Percentiles rank a stretch among this genome's conserved stretches.
These are phyloP conservation scores for Dryas alaskensis DNA, from an alignment of 306 rosid species.

Conservation along the genomic window DNA sequence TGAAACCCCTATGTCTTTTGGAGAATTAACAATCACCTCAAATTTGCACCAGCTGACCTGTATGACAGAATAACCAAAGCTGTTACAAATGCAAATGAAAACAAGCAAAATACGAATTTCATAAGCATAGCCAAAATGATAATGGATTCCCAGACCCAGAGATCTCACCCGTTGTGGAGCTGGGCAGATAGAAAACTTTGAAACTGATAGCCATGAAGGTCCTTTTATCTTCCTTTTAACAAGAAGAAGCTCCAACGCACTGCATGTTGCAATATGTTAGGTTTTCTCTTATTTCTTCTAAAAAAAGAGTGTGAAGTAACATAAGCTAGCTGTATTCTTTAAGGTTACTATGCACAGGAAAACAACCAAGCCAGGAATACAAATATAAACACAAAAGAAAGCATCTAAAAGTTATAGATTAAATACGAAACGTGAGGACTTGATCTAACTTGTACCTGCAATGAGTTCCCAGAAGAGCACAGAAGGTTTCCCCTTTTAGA, in stretches of 20 bases:
- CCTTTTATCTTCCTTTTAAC: slow-evolving; percentile 88
- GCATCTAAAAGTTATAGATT: slow-evolving; percentile 12
- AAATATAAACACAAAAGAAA: background rate
- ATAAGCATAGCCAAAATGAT: background rate
- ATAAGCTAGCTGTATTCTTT: background rate
- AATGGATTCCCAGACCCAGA: background rate
- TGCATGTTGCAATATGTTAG: slow-evolving; percentile 48
- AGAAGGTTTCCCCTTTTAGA: slow-evolving; percentile 70
- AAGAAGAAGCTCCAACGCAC: slow-evolving; percentile 86
- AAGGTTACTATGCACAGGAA: background rate
- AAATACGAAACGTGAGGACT: slow-evolving; percentile 16
- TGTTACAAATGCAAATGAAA: slow-evolving; percentile 22
- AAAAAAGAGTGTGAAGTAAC: background rate
- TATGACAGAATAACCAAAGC: slow-evolving; percentile 24
- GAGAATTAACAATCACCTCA: slow-evolving; percentile 71
- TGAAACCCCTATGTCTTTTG: slow-evolving; percentile 62
- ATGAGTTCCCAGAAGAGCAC: slow-evolving; percentile 75
- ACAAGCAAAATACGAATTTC: background rate
- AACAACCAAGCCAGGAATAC: background rate
- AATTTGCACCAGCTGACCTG: slow-evolving; percentile 99
- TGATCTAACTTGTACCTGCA: slow-evolving; percentile 51
- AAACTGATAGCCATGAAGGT: slow-evolving; percentile 79
- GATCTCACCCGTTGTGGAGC: slow-evolving; percentile 73
- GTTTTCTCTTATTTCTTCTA: slow-evolving; percentile 12
- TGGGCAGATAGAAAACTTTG: slow-evolving; percentile 49